Conservation (phyloP, 192 early-diverging fungal genomes). For the Coemansia sp. region DNA sequence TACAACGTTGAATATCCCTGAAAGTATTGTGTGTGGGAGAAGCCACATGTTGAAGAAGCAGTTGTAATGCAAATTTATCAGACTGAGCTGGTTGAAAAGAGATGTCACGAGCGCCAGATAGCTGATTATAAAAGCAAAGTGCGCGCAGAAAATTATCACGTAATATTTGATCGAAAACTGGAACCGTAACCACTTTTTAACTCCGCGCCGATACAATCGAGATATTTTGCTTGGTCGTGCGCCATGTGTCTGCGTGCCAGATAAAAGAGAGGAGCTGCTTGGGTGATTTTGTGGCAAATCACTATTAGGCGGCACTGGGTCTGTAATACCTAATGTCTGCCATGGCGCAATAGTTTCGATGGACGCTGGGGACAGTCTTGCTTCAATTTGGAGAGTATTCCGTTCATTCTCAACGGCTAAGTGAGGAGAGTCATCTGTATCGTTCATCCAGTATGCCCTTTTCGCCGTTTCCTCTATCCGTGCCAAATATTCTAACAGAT, state of each 20-base stretch:
- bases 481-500: constrained; percentile 27
- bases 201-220: background rate
- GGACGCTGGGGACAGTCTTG: background rate
- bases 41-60: constrained; percentile 21
- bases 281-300: background rate
- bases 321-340: background rate
- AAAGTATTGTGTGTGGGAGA: constrained; percentile 11
- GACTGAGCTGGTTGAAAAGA: constrained; percentile 19
- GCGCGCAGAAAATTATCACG: background rate
- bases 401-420: background rate
- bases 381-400: background rate
- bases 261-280: background rate
- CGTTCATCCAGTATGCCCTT: background rate
- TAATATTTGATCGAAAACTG: constrained; percentile 11
- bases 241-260: background rate
- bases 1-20: constrained; percentile 25
- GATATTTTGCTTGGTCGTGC: background rate
- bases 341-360: background rate
- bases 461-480: constrained; percentile 3
- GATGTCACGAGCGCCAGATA: constrained; percentile 25
- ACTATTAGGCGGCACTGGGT: background rate
- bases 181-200: constrained; percentile 1
- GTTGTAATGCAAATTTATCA: constrained; percentile 24
- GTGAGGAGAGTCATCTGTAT: background rate
- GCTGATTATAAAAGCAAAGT: background rate